Evolutionary conservation across 129 eudicot species (phyloP).

Genomic region (Scalesia atractyloides): DNA sequence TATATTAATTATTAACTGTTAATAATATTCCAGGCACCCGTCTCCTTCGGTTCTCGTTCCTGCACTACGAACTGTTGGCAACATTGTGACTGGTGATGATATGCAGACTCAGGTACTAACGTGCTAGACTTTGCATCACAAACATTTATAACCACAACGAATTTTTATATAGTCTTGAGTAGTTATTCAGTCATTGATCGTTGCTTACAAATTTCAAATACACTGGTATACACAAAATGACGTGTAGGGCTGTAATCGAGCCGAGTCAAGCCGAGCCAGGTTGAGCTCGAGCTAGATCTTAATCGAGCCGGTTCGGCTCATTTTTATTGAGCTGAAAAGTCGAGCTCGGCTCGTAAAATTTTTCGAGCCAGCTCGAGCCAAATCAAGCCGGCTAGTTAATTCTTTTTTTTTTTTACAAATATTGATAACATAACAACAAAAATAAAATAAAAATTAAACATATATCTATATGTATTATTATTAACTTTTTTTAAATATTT

Average conservation of each 20-base stretch:
- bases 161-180: background rate
- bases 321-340: no score
- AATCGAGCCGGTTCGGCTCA: no score
- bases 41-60: slow-evolving; percentile 86
- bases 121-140: slow-evolving; percentile 13
- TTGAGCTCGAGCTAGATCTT: no score
- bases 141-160: background rate
- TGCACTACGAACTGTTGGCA: slow-evolving; percentile 95
- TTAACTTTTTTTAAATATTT: no score
- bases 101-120: slow-evolving; percentile 77
- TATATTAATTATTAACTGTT: background rate
- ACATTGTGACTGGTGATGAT: slow-evolving; percentile 94
- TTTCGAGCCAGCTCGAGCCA: no score
- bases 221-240: background rate
- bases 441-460: no score
- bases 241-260: background rate
- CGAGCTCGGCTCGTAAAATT: no score
- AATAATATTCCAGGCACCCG: slow-evolving; percentile 63
- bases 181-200: slow-evolving; percentile 2
- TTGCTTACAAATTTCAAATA: slow-evolving; percentile 1
- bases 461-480: no score
- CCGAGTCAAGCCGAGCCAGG: no score
- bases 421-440: no score
- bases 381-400: no score
- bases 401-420: no score